Evolutionary conservation across 2,329 filamentous ascomycete species (phyloP), one percentile per base, ranked within the genome.

Genomic region (Talaromyces sp.): DNA sequence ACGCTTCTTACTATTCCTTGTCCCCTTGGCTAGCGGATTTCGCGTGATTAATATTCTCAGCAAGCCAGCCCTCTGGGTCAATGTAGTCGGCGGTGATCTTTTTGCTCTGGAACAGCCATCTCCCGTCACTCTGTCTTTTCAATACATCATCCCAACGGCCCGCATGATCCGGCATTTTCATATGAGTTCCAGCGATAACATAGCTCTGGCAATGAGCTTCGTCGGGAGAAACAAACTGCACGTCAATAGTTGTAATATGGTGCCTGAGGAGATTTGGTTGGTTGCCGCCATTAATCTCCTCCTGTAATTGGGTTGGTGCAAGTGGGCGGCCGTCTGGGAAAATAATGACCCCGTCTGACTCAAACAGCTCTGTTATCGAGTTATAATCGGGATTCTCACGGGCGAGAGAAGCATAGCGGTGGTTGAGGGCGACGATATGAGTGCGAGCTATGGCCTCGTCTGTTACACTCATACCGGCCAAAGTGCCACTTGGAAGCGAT

Each of bases 151-250:
- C 57, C 39, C 47, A 53, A 17, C 22, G 49, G 10, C 49, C 57
- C 57, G 22, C 44, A 39, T 59, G 57, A 44, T 42, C 57, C 19
- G 57, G 47, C 32, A 59, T 28, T 30, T 30, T 54, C n/a, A 59
- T 22, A 59, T 42, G 57, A n/a, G 57, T 53, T 4, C 57, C 47
- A 49, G 57, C 44, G 8, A 58, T 44, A 17, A 59, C 4, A 44
- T 44, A 54, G 17, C 30, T 59, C 17, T 59, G 32, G 33, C 17
- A n/a, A n/a, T 13, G 49, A 5, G 57, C 49, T 30, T 53, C 57
- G 47, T 53, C 36, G n/a, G 33, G 19, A 36, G 22, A 56, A 13
- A 27, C 13, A 39, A 42, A 28, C 25, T 36, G 36, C 33, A 42
- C 19, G 15, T 56, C 25, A n/a, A 56, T 44, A 44, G 25, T 36